These are phyloP conservation scores for Aspergillus cavernicola DNA, from an alignment of 495 filamentous ascomycete genomes.

Conservation along the genomic window DNA sequence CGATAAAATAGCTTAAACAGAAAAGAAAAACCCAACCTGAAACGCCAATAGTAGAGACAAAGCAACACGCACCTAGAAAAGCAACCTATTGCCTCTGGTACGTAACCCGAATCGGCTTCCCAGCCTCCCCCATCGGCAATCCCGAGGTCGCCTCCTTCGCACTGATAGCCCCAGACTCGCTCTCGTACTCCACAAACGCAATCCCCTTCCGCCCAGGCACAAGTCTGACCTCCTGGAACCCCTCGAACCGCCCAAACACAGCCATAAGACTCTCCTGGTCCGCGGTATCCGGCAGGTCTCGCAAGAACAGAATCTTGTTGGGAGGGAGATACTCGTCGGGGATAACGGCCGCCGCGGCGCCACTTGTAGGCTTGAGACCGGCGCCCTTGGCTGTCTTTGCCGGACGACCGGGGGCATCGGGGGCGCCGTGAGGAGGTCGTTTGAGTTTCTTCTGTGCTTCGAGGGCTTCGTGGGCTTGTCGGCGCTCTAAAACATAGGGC, in stretches of 20 bases:
- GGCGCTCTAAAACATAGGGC: conserved; percentile 70
- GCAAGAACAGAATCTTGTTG: conserved; percentile 96
- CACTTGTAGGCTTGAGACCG: conserved; percentile 75
- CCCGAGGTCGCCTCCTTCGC: conserved; percentile 93
- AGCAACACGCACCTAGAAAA: not conserved
- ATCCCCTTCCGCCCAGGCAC: conserved; percentile 86
- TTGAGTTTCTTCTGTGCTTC: conserved; percentile 83
- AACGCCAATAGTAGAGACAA: conserved; percentile 32
- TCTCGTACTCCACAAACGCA: conserved; percentile 95
- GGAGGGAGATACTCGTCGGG: conserved; percentile 97
- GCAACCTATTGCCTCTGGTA: conserved; percentile 76
- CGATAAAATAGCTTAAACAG: conserved; percentile 14
- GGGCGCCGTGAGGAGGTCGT: conserved; percentile 56
- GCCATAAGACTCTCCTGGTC: conserved; percentile 72
- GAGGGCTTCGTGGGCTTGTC: conserved; percentile 79
- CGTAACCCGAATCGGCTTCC: conserved; percentile 72
- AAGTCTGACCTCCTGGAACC: conserved; percentile 87
- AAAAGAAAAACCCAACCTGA: conserved; percentile 25
- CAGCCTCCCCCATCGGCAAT: conserved; percentile 74
- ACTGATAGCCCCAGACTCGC: conserved; percentile 80
- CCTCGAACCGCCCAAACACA: conserved; percentile 87
- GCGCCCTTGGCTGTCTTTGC: conserved; percentile 70
- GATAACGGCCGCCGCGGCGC: conserved; percentile 67
- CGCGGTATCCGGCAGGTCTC: conserved; percentile 85
- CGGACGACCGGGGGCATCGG: conserved; percentile 52